Evolutionary conservation across 2,329 filamentous ascomycete genomes (phyloP), one percentile per base, ranked within the genome.

Genomic region (Scedosporium boydii): DNA sequence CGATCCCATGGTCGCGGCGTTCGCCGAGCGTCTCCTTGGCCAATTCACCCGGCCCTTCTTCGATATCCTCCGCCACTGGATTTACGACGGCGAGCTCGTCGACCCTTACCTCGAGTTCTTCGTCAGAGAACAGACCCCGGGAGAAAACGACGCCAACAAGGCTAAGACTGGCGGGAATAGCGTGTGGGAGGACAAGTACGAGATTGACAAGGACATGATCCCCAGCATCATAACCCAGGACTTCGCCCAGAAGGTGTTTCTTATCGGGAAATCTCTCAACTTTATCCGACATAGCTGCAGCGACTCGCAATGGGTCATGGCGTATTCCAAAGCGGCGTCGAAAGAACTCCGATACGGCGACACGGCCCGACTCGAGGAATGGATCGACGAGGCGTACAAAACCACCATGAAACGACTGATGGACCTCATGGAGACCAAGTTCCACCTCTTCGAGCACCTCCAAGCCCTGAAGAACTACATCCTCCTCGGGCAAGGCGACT

Each of bases 41-140:
- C 90, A 93, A 69, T 90, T 99, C 61, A 97, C 95, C 1, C 83
- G 90, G 16, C 96, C 96, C 0, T 99, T 99, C 72, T 99, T 99
- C 73, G 91, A 96, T 69, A 97, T 99, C 78, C 80, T 99, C 61
- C 87, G 92, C 62, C 89, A 91, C 69, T 99, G 95, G 95, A 96
- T 99, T 59, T 99, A 99, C 71, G 93, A 99, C 70, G 95, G 95
- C 64, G 96, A 99, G 77, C 82, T 99, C 14, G 92, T 91, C n/a
- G 95, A 99, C 74, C 95, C 96, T 0, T 97, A 93, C 70, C 82
- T 87, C 62, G 95, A 99, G 70, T 99, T 99, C 75, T 98, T 99
- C 69, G 93, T 99, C 21, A 87, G 87, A 21, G 91, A 97, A 72
- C 91, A 93, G 68, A 84, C 87, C 60, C 64, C 69, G 6, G 67